Evolutionary conservation across 441 rosid genomes (phyloP), one percentile per base, ranked within the genome.

Genomic region (Gossypium lobatum): DNA sequence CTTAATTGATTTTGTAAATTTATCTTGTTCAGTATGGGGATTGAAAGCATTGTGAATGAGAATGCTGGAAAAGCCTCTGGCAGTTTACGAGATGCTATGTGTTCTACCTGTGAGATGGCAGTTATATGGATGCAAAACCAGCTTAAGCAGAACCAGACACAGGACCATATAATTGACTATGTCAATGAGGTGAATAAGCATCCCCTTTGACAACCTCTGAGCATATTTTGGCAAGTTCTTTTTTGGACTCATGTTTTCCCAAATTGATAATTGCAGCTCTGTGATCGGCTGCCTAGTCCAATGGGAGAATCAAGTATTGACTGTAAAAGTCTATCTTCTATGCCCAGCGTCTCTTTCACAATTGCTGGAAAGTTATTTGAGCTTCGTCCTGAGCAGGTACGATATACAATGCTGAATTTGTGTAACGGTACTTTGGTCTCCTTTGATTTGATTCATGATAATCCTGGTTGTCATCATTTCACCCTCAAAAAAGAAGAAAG

Each of bases 111-210:
- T 78, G 88, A 88, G 88, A 85, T 89, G 93, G 78, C 96, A 2
- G 91, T 91, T 78, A 83, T 89, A 42, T 92, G 96, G 94, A 85
- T 88, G 87, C 92, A 92, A 73, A 91, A 86, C 85, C 86, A 88
- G 78, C 80, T 92, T 70, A 83, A 18, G 77, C 91, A 80, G 83
- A 92, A 92, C 75, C 75, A 83, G 82, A 84, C 97, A 0, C 82
- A 80, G 75, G 89, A 88, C 10, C 79, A 13, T 14, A 83, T 92
- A 70, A 64, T 92, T 18, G 71, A 81, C 74, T 89, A 89, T 76
- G 82, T 84, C 39, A 87, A 87, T 73, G 79, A 89, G 81, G 93
- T 89, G 74, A 78, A 37, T 62, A 64, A 57, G 48, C 3, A 10
- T 3, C 20, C 23, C 3, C 5, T 57, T 18, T 54, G 6, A 72